These are phyloP conservation scores for Candida hungchunana DNA, from an alignment of 805 yeast genomes.

Conservation along the genomic window DNA sequence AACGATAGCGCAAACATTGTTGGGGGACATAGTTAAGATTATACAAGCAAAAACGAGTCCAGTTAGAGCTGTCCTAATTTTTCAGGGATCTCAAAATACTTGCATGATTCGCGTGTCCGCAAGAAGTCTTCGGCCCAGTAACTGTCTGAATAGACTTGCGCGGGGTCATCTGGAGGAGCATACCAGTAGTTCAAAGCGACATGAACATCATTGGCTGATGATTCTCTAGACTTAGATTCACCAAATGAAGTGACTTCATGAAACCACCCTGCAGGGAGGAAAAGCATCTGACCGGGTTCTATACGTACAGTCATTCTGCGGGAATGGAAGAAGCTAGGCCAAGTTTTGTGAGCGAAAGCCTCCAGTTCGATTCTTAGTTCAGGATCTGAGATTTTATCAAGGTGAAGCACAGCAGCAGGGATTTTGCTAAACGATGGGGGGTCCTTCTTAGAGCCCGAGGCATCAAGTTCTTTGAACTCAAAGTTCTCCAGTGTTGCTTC, in stretches of 20 bases:
- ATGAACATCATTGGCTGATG: conserved; percentile 33
- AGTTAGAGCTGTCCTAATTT: too few relatives aligned
- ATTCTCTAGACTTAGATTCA: conserved; percentile 14
- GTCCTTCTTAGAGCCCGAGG: conserved; percentile 31
- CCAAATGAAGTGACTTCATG: conserved; percentile 74
- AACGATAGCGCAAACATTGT: too few relatives aligned
- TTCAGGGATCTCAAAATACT: conserved; percentile 14
- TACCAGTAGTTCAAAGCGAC: conserved; percentile 75
- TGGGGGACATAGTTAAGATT: too few relatives aligned
- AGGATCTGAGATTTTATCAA: conserved; percentile 44
- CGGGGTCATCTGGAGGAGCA: conserved; percentile 48
- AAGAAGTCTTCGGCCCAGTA: conserved; percentile 54
- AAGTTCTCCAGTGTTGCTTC: conserved; percentile 18
- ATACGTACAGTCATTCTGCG: conserved; percentile 43
- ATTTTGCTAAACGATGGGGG: conserved; percentile 68
- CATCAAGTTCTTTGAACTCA: conserved; percentile 17
- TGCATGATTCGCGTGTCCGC: conserved; percentile 35
- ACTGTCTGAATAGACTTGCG: conserved; percentile 40
- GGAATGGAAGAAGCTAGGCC: conserved; percentile 45
- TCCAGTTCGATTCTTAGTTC: conserved; percentile 27
- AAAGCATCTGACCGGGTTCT: conserved; percentile 62
- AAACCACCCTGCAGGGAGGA: conserved; percentile 77
- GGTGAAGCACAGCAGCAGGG: conserved; percentile 60
- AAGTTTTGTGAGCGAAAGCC: conserved; percentile 35
- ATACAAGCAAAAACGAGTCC: too few relatives aligned